These are phyloP conservation scores for Nepenthes gracilis DNA, from an alignment of 148 eudicot species.

Conservation along the genomic window DNA sequence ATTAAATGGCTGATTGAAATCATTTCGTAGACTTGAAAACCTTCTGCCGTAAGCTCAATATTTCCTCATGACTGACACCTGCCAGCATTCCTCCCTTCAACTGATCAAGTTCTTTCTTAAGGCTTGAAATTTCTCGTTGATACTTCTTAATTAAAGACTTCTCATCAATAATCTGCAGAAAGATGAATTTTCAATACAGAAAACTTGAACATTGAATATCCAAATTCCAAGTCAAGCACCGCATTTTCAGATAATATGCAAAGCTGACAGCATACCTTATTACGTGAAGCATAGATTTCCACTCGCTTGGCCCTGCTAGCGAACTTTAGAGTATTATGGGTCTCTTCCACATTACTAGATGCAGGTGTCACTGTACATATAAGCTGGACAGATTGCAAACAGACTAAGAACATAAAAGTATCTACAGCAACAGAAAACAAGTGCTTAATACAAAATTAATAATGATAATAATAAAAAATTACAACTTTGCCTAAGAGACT, in stretches of 20 bases:
- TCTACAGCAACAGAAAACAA: background rate
- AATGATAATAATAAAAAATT: too few species aligned
- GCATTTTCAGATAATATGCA: background rate
- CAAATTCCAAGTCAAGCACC: background rate
- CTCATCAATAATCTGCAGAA: constrained; percentile 40
- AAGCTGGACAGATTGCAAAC: constrained; percentile 43
- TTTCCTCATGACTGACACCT: constrained; percentile 41
- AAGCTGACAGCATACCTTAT: constrained; percentile 38
- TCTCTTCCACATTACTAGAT: constrained; percentile 96
- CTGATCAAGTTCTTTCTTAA: constrained; percentile 45
- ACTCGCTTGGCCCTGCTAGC: constrained; percentile 99
- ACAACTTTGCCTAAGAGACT: too few species aligned
- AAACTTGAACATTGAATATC: background rate
- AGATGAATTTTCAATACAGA: background rate
- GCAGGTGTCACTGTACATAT: constrained; percentile 97
- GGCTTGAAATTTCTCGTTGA: constrained; percentile 39
- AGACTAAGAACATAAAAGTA: constrained; percentile 5
- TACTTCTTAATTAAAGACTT: constrained; percentile 53
- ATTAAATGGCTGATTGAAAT: background rate
- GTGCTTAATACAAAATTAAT: background rate
- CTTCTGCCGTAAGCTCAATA: constrained; percentile 39
- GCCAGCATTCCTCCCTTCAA: constrained; percentile 41
- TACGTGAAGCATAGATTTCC: constrained; percentile 93
- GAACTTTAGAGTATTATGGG: constrained; percentile 92
- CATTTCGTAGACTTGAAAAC: constrained; percentile 5